Percentiles rank a stretch among this genome's conserved stretches.
These are phyloP conservation scores for Backusella psychrophila DNA, from an alignment of 192 early-diverging fungal species.

Conservation along the genomic window DNA sequence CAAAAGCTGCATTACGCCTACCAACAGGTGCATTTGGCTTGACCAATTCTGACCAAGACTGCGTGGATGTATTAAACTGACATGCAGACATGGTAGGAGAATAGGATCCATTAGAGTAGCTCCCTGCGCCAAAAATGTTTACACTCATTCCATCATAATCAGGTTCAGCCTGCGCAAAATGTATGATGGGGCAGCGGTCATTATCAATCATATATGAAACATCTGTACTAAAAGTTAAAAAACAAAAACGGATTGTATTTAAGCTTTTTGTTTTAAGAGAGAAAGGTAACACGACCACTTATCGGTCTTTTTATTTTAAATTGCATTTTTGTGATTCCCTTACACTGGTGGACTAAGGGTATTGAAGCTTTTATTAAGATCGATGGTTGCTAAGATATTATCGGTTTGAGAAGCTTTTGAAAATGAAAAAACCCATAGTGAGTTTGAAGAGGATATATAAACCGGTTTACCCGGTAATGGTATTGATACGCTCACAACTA, in stretches of 20 bases:
- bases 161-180: neutral
- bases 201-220: neutral
- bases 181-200: neutral
- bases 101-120: neutral
- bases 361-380: slow-evolving; percentile 5
- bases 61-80: neutral
- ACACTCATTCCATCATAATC: slow-evolving; percentile 7
- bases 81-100: neutral
- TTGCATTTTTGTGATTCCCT: neutral
- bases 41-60: neutral
- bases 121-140: slow-evolving; percentile 10
- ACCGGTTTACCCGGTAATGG: slow-evolving; percentile 5
- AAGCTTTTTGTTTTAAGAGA: neutral
- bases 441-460: slow-evolving; percentile 1
- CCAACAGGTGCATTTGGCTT: neutral
- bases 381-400: neutral
- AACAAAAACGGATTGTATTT: neutral
- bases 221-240: neutral
- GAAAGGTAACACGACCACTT: neutral
- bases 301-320: neutral
- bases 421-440: slow-evolving; percentile 12
- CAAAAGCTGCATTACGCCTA: slow-evolving; percentile 9
- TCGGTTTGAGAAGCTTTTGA: neutral
- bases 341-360: slow-evolving; percentile 8
- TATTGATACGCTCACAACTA: neutral